These are phyloP conservation scores for Agrocybe praecox DNA, from an alignment of 768 basidiomycete species.

Conservation along the genomic window DNA sequence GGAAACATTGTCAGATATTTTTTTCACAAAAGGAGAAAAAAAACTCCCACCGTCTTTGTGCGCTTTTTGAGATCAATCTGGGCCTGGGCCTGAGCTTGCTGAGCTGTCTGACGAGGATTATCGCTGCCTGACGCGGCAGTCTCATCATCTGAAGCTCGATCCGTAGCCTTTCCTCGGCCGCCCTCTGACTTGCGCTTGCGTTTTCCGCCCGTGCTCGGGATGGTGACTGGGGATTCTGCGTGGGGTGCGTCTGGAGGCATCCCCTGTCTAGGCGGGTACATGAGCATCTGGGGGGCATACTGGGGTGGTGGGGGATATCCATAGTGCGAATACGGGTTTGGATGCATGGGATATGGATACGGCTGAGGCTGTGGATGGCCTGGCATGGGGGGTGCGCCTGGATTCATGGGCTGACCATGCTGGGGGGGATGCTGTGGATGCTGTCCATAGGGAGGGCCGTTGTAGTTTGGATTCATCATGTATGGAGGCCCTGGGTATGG, in stretches of 20 bases:
- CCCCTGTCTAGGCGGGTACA: conserved; percentile 55
- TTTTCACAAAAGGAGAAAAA: background rate
- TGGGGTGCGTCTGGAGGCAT: conserved; percentile 26
- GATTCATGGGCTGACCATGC: conserved; percentile 32
- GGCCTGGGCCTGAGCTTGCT: conserved; percentile 25
- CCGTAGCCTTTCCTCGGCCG: conserved; percentile 39
- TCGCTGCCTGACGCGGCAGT: conserved; percentile 52
- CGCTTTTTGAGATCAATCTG: conserved; percentile 77
- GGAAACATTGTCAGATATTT: background rate
- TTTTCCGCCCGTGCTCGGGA: conserved; percentile 42
- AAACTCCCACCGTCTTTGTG: conserved; percentile 72
- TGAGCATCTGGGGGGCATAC: conserved; percentile 73
- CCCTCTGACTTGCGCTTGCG: conserved; percentile 63
- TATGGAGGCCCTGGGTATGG: conserved; percentile 58
- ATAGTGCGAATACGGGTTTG: conserved; percentile 53
- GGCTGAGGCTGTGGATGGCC: conserved; percentile 29
- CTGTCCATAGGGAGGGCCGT: conserved; percentile 49
- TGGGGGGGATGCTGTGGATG: conserved; percentile 35
- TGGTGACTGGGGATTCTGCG: conserved; percentile 33
- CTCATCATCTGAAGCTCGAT: conserved; percentile 60
- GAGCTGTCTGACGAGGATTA: conserved; percentile 32
- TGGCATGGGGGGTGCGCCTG: conserved; percentile 33
- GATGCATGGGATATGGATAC: conserved; percentile 62
- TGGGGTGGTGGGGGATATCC: conserved; percentile 60
- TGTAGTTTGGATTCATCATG: conserved; percentile 76